Evolutionary conservation across 441 rosid genomes (phyloP).

Genomic region (Syzygium syzygioides): DNA sequence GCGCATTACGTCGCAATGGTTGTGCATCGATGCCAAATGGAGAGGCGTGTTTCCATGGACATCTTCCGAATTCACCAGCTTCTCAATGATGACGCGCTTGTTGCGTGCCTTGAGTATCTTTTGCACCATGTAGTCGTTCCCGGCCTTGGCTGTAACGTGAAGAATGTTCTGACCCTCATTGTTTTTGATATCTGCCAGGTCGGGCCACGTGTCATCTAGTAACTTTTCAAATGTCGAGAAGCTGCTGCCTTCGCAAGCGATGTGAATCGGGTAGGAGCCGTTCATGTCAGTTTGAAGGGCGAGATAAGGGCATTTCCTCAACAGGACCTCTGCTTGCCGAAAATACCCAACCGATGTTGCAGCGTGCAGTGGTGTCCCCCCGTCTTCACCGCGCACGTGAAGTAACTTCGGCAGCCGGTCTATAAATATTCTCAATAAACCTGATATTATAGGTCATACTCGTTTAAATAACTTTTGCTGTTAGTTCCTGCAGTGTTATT

Average conservation of each 20-base stretch:
- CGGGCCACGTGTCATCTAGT: not conserved
- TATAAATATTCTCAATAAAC: not conserved
- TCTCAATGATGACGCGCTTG: not conserved
- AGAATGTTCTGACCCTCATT: not conserved
- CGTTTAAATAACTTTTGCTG: not conserved
- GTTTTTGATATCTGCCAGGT: not conserved
- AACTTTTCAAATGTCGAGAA: accelerated
- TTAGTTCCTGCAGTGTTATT: not conserved
- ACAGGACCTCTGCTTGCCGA: accelerated
- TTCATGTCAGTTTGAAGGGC: not conserved
- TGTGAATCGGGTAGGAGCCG: not conserved
- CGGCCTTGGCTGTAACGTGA: not conserved
- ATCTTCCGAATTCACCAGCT: not conserved
- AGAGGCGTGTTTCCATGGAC: not conserved
- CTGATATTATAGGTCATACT: not conserved
- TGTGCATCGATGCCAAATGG: not conserved
- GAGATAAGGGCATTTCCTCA: not conserved
- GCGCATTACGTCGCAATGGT: not conserved
- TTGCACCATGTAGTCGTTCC: accelerated
- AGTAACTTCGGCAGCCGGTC: not conserved
- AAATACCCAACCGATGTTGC: not conserved
- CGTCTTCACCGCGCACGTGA: not conserved
- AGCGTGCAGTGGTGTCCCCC: not conserved
- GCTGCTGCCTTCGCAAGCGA: not conserved
- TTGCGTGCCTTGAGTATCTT: no score